Conservation (phyloP, 2,329 filamentous ascomycete species). For the Ilyonectria destructans region DNA sequence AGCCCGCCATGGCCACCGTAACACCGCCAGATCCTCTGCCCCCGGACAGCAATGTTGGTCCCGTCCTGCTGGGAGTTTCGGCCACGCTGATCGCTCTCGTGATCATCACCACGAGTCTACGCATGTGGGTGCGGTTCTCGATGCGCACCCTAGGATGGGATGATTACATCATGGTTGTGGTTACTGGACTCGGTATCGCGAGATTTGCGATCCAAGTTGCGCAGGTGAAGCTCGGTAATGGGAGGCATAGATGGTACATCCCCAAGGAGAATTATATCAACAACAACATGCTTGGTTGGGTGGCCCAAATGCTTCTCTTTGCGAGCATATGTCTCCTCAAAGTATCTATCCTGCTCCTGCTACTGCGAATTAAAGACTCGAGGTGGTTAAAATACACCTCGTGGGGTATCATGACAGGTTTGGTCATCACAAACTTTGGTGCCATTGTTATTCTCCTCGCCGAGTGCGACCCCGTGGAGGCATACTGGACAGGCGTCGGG, state of each 20-base stretch:
- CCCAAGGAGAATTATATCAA: conserved; percentile 50
- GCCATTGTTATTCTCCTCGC: conserved; percentile 53
- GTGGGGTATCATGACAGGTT: conserved; percentile 52
- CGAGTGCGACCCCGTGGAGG: conserved; percentile 51
- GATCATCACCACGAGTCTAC: conserved; percentile 52
- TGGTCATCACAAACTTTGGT: conserved; percentile 52
- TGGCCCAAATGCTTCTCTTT: conserved; percentile 60
- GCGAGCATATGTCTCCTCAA: conserved; percentile 59
- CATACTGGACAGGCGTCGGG: conserved; percentile 52
- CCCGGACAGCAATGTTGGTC: conserved; percentile 54
- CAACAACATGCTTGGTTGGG: conserved; percentile 59
- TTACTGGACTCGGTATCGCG: conserved; percentile 50
- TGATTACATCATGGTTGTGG: conserved; percentile 56
- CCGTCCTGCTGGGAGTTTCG: conserved; percentile 52
- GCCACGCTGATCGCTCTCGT: conserved; percentile 52
- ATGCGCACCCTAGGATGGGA: conserved; percentile 55
- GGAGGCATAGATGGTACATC: conserved; percentile 57
- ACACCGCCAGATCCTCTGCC: conserved; percentile 52
- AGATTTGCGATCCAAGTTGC: conserved; percentile 54
- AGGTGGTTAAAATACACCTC: conserved; percentile 51
- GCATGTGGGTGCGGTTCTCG: conserved; percentile 51
- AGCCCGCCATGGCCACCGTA: conserved; percentile 33
- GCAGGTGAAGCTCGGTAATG: conserved; percentile 56
- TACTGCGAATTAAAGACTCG: conserved; percentile 60
- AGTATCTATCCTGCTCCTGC: conserved; percentile 59